phyloP scores from a whole-genome alignment of 2,329 filamentous ascomycete genomes.

The Onygenales sp. region DNA sequence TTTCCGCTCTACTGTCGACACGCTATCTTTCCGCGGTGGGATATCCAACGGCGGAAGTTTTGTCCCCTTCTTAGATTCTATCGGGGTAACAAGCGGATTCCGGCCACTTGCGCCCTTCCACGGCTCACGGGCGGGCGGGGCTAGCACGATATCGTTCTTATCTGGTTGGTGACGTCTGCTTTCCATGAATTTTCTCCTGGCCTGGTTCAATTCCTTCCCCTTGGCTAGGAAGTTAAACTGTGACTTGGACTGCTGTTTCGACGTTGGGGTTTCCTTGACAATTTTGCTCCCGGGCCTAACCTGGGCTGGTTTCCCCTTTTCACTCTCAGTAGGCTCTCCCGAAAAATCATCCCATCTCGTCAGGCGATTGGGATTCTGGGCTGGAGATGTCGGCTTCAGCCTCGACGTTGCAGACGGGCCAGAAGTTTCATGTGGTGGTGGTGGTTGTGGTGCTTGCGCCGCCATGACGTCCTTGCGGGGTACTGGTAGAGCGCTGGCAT shows the following conservation, averaged over 20 bases:
- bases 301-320: slow-evolving; percentile 47
- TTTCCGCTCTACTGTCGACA: background rate
- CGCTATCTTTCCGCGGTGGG: slow-evolving; percentile 5
- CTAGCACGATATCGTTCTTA: slow-evolving; percentile 31
- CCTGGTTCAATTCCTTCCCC: slow-evolving; percentile 28
- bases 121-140: slow-evolving; percentile 41
- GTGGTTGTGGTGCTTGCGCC: slow-evolving; percentile 15
- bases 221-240: slow-evolving; percentile 21
- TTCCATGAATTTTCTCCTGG: slow-evolving; percentile 26
- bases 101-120: slow-evolving; percentile 70
- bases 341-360: slow-evolving; percentile 56
- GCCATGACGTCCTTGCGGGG: slow-evolving; percentile 18
- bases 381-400: slow-evolving; percentile 12
- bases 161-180: slow-evolving; percentile 14
- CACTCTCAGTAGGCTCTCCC: slow-evolving; percentile 53
- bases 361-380: slow-evolving; percentile 6
- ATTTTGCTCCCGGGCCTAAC: slow-evolving; percentile 41
- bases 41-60: slow-evolving; percentile 43
- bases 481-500: slow-evolving; percentile 21
- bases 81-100: slow-evolving; percentile 52
- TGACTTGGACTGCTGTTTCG: slow-evolving; percentile 19
- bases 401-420: slow-evolving; percentile 7
- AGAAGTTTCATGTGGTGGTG: slow-evolving; percentile 2
- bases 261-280: slow-evolving; percentile 17
- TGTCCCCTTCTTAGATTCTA: slow-evolving; percentile 55